Percentiles rank a stretch among this genome's conserved stretches.
These are phyloP conservation scores for Eucalyptus marginata DNA, from an alignment of 345 rosid genomes.

Conservation along the genomic window DNA sequence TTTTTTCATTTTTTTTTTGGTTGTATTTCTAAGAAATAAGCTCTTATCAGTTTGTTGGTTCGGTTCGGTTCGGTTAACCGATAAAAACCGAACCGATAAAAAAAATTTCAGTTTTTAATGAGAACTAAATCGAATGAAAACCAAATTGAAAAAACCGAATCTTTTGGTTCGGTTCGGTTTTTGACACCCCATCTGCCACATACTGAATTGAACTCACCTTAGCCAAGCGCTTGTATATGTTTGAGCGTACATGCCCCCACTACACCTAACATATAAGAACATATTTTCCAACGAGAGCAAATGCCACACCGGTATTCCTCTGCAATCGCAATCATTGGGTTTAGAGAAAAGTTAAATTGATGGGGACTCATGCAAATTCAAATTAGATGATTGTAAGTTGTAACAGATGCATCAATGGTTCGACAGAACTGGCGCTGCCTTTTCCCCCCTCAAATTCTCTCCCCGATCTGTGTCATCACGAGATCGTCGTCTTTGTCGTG, in stretches of 20 bases:
- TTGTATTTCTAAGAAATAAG: too few species aligned
- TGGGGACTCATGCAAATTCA: neutral
- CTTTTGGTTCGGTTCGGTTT: too few species aligned
- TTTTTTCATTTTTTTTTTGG: too few species aligned
- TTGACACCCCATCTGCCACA: neutral
- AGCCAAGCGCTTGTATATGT: neutral
- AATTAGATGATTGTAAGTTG: neutral
- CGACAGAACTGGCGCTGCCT: neutral
- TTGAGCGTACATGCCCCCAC: neutral
- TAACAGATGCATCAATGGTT: too few species aligned
- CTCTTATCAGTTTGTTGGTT: too few species aligned
- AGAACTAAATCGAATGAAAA: too few species aligned
- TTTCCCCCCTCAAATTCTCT: neutral
- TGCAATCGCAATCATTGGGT: neutral
- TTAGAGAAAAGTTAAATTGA: neutral
- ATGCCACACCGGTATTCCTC: neutral
- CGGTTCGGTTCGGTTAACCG: too few species aligned
- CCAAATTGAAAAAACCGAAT: too few species aligned
- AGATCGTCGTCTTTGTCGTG: neutral
- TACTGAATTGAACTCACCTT: neutral
- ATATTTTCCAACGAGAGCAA: neutral
- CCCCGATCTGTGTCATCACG: neutral
- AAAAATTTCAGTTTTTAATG: too few species aligned
- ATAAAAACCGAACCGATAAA: too few species aligned
- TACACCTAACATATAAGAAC: rapidly evolving